These are phyloP conservation scores for Coix lacrymajobi DNA, from an alignment of 176 grass and related monocot species.

Conservation along the genomic window DNA sequence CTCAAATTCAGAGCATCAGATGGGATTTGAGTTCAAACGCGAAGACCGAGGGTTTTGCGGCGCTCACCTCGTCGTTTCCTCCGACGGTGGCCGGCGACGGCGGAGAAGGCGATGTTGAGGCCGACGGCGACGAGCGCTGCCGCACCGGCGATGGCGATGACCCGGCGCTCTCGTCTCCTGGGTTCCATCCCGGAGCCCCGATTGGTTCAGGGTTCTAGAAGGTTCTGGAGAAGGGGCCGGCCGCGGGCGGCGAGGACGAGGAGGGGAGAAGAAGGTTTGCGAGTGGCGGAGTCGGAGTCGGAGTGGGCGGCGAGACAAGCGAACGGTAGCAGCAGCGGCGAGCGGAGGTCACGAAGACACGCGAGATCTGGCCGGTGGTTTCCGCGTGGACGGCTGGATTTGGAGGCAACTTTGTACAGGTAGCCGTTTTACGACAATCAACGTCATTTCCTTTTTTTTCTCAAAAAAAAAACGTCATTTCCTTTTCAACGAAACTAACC, in stretches of 20 bases:
- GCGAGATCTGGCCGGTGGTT: conserved; percentile 14
- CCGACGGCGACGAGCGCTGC: conserved; percentile 79
- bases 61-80: conserved; percentile 60
- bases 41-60: neutral
- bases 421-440: neutral
- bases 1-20: neutral
- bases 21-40: neutral
- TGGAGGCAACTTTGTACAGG: neutral
- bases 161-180: conserved; percentile 43
- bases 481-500: neutral
- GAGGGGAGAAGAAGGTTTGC: conserved; percentile 1
- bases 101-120: conserved; percentile 81
- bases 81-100: conserved; percentile 51
- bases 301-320: conserved; percentile 26
- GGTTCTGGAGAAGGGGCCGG: neutral
- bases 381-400: conserved; percentile 5
- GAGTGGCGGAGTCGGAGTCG: conserved; percentile 15
- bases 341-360: conserved; percentile 37
- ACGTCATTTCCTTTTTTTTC: neutral
- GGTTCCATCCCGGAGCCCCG: conserved; percentile 38
- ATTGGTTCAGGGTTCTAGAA: conserved; percentile 14
- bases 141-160: conserved; percentile 51
- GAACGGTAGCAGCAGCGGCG: neutral
- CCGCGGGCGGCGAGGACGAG: neutral
- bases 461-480: neutral